Base-by-base conservation (phyloP, 495 filamentous ascomycete species). In the Corynascus novoguineensis region DNA sequence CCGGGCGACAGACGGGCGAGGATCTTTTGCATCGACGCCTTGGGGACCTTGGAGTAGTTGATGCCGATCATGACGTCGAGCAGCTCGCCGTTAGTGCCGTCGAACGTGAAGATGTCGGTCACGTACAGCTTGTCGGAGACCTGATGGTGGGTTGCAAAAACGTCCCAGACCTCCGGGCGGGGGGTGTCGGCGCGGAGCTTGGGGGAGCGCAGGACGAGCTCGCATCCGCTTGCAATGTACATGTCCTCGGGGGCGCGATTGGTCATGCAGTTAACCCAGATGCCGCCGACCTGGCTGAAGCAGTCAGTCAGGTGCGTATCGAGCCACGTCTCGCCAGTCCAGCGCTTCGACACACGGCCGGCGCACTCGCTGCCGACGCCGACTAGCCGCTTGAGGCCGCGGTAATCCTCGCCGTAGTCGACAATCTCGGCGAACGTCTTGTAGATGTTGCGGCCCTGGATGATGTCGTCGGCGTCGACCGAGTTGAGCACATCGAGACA, bases 31-130 rank as follows among this genome's bases (percentile, higher is more conserved):
- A 81, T 75, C 5, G 72, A 65, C 6, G 60, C 60, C 57, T 78
- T 80, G 1, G 74, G 38, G 4, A 82, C 71, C 17, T 63, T 69
- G 3, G 57, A 49, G 60, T 78, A 84, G 8, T 71, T 65, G 44
- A 84, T 68, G 4, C 81, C 81, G 7, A 82, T 63, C 15, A 82
- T 77, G 4, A 76, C 69, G 41, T 82, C 79, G 0, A 66, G 51
- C 11, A 84, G 60, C 3, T 53, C 37, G 0, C 78, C 76, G 10
- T 58, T 74, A 0, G 50, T 55, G 0, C 75, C 34, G 52, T 81
- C 71, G 60, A 81, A 84, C 0, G 78, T 63, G 58, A 82, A 84
- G 0, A 82, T 64, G 50, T 84, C 81, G 0, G 66, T 81, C 1
- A 73, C 59, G 55, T 64, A 81, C 4, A 51, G 40, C 27, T 71